phyloP scores from a whole-genome alignment of 768 basidiomycete genomes.

The Hygrophorus pudorinus region DNA sequence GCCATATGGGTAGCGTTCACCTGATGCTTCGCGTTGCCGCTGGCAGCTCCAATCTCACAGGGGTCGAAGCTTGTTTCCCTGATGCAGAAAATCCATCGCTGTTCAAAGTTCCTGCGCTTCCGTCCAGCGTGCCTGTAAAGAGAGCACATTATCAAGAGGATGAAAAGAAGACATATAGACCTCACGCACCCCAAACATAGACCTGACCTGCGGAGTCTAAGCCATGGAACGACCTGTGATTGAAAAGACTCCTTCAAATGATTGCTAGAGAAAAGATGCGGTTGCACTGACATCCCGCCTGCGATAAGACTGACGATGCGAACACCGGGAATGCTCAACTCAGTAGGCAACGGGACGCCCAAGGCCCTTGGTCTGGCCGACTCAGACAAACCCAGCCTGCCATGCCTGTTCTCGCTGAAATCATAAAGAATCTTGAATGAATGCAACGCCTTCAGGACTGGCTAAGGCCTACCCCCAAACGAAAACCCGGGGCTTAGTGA shows the following conservation, averaged over 20 bases:
- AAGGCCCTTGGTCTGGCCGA: slow-evolving; percentile 22
- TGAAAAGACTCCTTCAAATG: slow-evolving; percentile 3
- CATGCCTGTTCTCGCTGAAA: slow-evolving; percentile 47
- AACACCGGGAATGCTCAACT: slow-evolving; percentile 47
- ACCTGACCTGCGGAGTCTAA: slow-evolving; percentile 66
- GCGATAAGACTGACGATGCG: slow-evolving; percentile 67
- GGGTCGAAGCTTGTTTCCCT: slow-evolving; percentile 38
- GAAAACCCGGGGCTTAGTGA: slow-evolving; percentile 45
- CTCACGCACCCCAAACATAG: slow-evolving; percentile 67
- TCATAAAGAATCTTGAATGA: slow-evolving; percentile 2
- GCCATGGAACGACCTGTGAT: slow-evolving; percentile 74
- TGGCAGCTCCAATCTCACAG: slow-evolving; percentile 52
- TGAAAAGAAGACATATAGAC: not conserved
- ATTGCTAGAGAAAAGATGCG: not conserved
- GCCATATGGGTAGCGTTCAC: slow-evolving; percentile 23
- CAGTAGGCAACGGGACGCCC: slow-evolving; percentile 54
- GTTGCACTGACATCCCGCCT: slow-evolving; percentile 62
- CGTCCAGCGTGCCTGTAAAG: slow-evolving; percentile 50
- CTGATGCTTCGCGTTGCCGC: slow-evolving; percentile 53
- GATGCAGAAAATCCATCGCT: slow-evolving; percentile 49
- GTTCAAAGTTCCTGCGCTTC: slow-evolving; percentile 26
- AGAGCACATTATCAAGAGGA: slow-evolving; percentile 1
- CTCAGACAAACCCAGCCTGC: slow-evolving; percentile 48
- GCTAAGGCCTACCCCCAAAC: slow-evolving; percentile 37
- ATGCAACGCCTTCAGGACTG: not conserved